Percentiles rank a stretch among this genome's conserved stretches.
Evolutionary conservation across 805 yeast species (phyloP).

Genomic region (Grigorovia jiainica): DNA sequence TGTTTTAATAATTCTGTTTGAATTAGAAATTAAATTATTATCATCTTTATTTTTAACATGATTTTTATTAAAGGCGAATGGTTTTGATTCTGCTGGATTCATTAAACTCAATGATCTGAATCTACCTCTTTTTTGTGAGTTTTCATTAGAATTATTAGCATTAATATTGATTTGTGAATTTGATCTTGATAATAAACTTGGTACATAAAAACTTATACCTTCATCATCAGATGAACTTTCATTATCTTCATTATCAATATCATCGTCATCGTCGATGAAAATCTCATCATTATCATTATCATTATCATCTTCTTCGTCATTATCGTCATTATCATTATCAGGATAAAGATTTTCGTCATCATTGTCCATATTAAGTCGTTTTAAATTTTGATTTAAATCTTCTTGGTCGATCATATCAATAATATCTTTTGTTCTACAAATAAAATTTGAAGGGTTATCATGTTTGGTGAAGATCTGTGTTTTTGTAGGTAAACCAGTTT

Average conservation of each 20-base stretch:
- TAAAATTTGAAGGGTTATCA: slow-evolving; percentile 1
- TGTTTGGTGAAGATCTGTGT: slow-evolving; percentile 3
- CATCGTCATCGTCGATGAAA: slow-evolving; percentile 19
- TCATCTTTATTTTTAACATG: not conserved
- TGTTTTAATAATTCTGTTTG: not conserved
- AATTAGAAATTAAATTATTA: not conserved
- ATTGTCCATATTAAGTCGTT: no score
- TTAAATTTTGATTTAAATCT: not conserved
- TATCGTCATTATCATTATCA: not conserved
- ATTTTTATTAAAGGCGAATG: slow-evolving; percentile 10
- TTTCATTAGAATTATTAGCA: slow-evolving; percentile 5
- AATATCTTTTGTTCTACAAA: slow-evolving; percentile 4
- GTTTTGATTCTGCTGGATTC: slow-evolving; percentile 22
- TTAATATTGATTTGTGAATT: slow-evolving; percentile 13
- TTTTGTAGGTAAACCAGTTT: not conserved
- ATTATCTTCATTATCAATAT: slow-evolving; percentile 26
- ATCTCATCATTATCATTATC: slow-evolving; percentile 6
- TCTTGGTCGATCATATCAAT: slow-evolving; percentile 2
- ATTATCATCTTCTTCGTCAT: not conserved
- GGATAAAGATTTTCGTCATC: not conserved
- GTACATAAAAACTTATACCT: slow-evolving; percentile 31
- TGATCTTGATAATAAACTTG: slow-evolving; percentile 23
- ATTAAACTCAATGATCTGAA: slow-evolving; percentile 28
- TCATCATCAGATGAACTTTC: slow-evolving; percentile 30
- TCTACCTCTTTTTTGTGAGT: slow-evolving; percentile 13